Evolutionary conservation across 1,284 basidiomycete species (phyloP), one percentile per base, ranked within the genome.

Genomic region (Ustilago cynodontis): DNA sequence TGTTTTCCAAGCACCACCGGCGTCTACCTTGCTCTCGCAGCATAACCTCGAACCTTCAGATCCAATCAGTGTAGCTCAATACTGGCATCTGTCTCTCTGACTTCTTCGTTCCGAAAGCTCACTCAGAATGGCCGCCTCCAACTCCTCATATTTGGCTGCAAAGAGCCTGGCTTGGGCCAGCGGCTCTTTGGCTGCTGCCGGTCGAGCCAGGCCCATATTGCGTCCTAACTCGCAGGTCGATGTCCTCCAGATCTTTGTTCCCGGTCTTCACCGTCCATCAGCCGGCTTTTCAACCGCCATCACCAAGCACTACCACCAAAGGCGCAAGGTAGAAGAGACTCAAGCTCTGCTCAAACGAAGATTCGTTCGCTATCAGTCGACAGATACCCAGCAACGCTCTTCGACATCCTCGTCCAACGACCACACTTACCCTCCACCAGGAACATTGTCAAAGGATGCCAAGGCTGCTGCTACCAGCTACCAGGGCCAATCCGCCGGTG

Each of bases 221-320:
- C 71, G 64, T 28, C 68, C 66, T 16, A 33, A 28, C 26, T 59
- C 20, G 35, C 78, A 79, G 59, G n/a, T 56, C 49, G 78, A 79
- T 20, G 66, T 79, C 14, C 65, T 79, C 31, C 65, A 77, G 22
- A 67, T 77, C 67, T 79, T 79, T 26, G 74, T 61, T 7, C 78
- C 78, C 20, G 73, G 74, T 35, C 45, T 79, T 13, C 61, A 35
- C 14, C 50, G 55, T 0, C 56, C 69, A 26, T 26, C 56, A 13
- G 62, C 69, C 0, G 41, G 55, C 50, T 67, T 66, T 26, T 73
- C 78, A 20, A 71, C 74, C n/a, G 65, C 74, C 39, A 49, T 77
- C 57, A 64, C 59, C 41, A 71, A 67, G 61, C 73, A 75, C 61
- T 67, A 76, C 57, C 65, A 66, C 28, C 61, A 65, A n/a, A 29